Percentiles rank a stretch among this genome's conserved stretches.
These are phyloP conservation scores for Psilocybe mexicana DNA, from an alignment of 1,284 basidiomycete genomes.

Conservation along the genomic window DNA sequence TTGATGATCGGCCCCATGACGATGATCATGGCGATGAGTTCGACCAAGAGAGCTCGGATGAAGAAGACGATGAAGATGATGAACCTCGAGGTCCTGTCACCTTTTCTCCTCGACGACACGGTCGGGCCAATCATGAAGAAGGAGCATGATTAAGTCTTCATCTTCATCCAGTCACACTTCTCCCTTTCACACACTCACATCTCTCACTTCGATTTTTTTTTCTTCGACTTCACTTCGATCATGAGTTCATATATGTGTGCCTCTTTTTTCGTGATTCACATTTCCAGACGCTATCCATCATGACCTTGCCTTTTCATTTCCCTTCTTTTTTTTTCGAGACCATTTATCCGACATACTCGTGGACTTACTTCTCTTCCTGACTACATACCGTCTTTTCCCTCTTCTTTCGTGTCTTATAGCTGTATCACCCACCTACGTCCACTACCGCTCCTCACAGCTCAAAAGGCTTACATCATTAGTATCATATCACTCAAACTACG, in stretches of 20 bases:
- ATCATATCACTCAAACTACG: not conserved
- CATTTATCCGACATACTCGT: no score
- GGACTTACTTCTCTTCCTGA: no score
- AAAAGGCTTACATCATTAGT: not conserved
- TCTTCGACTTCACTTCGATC: not conserved
- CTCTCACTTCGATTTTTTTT: conserved; percentile 3
- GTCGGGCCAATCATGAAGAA: not conserved
- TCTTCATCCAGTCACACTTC: not conserved
- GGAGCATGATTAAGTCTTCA: not conserved
- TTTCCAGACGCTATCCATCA: no score
- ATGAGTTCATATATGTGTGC: no score
- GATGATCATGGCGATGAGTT: conserved; percentile 24
- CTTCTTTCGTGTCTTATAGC: not conserved
- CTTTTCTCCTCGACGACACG: conserved; percentile 27
- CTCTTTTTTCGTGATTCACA: no score
- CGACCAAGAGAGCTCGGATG: conserved; percentile 18
- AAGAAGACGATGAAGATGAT: conserved; percentile 12
- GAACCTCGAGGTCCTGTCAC: conserved; percentile 16
- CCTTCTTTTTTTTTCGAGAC: no score
- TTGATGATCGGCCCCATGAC: conserved; percentile 7
- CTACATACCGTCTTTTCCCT: no score
- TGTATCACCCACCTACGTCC: not conserved
- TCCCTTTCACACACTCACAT: not conserved
- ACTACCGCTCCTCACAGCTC: not conserved
- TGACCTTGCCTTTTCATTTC: no score